Conservation (phyloP, 352 stramenopile species). For the Globisporangium ultimum region DNA sequence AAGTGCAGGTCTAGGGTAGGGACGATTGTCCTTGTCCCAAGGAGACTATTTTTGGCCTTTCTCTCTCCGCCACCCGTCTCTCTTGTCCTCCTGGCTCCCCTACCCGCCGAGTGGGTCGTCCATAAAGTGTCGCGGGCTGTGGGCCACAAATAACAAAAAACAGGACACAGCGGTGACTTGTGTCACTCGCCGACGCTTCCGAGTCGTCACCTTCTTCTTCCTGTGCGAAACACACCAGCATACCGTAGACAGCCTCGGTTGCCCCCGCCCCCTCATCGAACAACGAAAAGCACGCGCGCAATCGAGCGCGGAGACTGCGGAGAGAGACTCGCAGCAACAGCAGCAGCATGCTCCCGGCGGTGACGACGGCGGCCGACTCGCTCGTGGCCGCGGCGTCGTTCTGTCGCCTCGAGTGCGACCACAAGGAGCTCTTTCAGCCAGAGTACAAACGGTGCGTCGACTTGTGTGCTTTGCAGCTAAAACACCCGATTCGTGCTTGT, state of each 20-base stretch:
- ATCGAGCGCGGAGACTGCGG: not conserved
- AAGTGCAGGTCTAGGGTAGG: too few relatives aligned
- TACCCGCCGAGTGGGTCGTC: too few relatives aligned
- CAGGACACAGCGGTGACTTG: not conserved
- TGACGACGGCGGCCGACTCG: not conserved
- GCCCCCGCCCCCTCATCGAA: conserved; percentile 5
- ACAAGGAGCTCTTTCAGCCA: conserved; percentile 54
- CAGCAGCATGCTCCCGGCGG: not conserved
- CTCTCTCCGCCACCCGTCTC: too few relatives aligned
- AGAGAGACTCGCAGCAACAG: not conserved
- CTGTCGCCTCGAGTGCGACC: conserved; percentile 60
- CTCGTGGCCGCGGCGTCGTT: conserved; percentile 35
- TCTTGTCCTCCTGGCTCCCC: too few relatives aligned
- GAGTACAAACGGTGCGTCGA: conserved; percentile 60
- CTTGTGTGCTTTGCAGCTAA: too few relatives aligned
- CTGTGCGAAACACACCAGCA: not conserved
- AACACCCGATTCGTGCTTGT: not conserved
- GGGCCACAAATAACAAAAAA: too few relatives aligned
- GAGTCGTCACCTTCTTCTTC: not conserved
- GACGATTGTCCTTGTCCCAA: too few relatives aligned
- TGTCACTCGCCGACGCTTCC: not conserved
- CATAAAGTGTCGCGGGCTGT: too few relatives aligned
- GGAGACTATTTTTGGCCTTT: too few relatives aligned
- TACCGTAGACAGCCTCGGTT: too few relatives aligned
- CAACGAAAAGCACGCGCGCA: conserved; percentile 10